Conservation (phyloP, 2,329 filamentous ascomycete species). For the Monosporascus sp. region DNA sequence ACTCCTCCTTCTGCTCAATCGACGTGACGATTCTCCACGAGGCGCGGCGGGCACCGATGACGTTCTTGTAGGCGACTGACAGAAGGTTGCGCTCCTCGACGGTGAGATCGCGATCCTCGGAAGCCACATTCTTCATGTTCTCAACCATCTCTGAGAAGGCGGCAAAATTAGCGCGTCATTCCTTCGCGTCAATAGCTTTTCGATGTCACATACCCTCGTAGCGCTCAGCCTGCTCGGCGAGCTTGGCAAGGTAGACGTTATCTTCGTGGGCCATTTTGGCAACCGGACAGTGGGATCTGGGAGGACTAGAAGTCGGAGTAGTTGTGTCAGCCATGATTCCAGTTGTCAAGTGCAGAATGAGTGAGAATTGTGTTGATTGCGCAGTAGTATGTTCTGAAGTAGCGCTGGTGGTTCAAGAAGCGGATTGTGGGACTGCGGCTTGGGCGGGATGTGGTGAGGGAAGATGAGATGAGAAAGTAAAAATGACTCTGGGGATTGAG, state of each 20-base stretch:
- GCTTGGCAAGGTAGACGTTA: slow-evolving; percentile 98
- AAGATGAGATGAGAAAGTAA: too few species aligned
- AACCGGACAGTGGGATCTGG: slow-evolving; percentile 19
- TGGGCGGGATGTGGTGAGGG: too few species aligned
- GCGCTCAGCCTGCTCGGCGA: slow-evolving; percentile 99
- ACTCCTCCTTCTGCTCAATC: slow-evolving; percentile 99
- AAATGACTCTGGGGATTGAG: not conserved
- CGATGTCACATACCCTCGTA: slow-evolving; percentile 76
- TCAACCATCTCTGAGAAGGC: slow-evolving; percentile 83
- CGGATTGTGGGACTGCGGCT: not conserved
- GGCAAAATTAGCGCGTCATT: slow-evolving; percentile 10
- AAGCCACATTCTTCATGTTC: slow-evolving; percentile 99
- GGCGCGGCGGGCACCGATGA: slow-evolving; percentile 91
- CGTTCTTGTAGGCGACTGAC: slow-evolving; percentile 98
- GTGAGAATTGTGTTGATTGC: not conserved
- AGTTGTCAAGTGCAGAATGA: slow-evolving; percentile 6
- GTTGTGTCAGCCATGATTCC: slow-evolving; percentile 17
- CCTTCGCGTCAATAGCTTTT: slow-evolving; percentile 1
- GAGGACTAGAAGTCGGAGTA: slow-evolving; percentile 11
- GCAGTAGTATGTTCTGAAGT: not conserved
- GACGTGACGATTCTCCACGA: slow-evolving; percentile 98
- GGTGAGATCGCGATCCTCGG: slow-evolving; percentile 74
- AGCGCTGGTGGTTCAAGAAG: slow-evolving; percentile 1
- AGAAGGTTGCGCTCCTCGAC: slow-evolving; percentile 97
- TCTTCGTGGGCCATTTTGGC: slow-evolving; percentile 97